Evolutionary conservation across 2,329 filamentous ascomycete genomes (phyloP).

Genomic region (Fusarium foetens): DNA sequence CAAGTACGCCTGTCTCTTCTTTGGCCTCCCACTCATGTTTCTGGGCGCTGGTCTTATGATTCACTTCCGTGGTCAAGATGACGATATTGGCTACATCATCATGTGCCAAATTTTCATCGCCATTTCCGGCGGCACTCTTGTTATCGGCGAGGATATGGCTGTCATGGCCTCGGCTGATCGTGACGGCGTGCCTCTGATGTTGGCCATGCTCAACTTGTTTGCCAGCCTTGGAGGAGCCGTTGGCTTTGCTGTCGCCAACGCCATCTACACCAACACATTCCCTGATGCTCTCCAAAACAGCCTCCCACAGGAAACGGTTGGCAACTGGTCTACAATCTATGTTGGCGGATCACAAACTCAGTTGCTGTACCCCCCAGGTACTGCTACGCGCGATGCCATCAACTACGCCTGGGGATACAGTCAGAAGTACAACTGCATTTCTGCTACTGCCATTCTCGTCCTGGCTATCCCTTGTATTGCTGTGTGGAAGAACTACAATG

Average conservation of each 20-base stretch:
- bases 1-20: conserved; percentile 8
- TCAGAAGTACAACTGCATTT: conserved; percentile 14
- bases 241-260: conserved; percentile 2
- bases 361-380: conserved; percentile 5
- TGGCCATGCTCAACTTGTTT: conserved; percentile 12
- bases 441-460: conserved; percentile 11
- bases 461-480: conserved; percentile 13
- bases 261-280: conserved; percentile 23
- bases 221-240: conserved; percentile 10
- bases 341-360: conserved; percentile 7
- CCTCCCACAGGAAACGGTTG: background rate
- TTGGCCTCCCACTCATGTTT: conserved; percentile 5
- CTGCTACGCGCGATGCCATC: conserved; percentile 13
- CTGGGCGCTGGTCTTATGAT: conserved; percentile 19
- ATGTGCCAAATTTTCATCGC: conserved; percentile 9
- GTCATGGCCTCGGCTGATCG: conserved; percentile 27
- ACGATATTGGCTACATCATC: conserved; percentile 5
- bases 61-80: conserved; percentile 8
- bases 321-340: conserved; percentile 5
- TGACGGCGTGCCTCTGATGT: background rate
- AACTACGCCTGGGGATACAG: conserved; percentile 22
- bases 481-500: conserved; percentile 20
- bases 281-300: conserved; percentile 9
- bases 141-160: conserved; percentile 15
- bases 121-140: conserved; percentile 2